Base-by-base conservation (phyloP, 495 filamentous ascomycete species). In the Letharia columbiana region DNA sequence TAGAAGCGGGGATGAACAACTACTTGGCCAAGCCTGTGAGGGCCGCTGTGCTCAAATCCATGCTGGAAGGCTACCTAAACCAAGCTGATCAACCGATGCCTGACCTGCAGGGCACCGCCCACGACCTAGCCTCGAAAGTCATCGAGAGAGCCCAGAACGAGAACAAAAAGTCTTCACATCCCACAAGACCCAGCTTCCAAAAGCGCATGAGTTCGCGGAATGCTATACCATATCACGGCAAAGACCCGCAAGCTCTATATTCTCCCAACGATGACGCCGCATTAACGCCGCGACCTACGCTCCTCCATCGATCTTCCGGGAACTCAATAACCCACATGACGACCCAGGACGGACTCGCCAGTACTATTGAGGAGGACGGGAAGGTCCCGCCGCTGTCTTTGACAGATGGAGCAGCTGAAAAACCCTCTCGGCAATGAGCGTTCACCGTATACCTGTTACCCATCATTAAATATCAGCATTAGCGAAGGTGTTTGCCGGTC, bases 1-100 rank as follows among this genome's bases (percentile, higher is more conserved):
- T 96, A 20, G 90, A 91, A 37, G 89, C 91, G 1, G 92, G 92
- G 39, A 96, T 96, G 92, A 96, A 96, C 76, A 91, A 96, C 68
- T 96, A 96, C 67, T 84, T 96, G 8, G 91, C 92, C 35, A 96
- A 96, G 73, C 92, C 92, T 12, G 92, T 96, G 2, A 81, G 91
- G 61, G 86, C 83, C 20, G 84, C 85, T 33, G 79, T 91, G 56
- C 77, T 93, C 45, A 90, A 87, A 74, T 83, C 85, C 71, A 89
- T 92, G 79, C 72, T 93, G 61, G 89, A 92, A 67, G 77, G 81
- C 23, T 91, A 91, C 71, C 77, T 85, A 44, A 68, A 66, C 31
- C 77, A 79, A 64, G 68, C 75, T 28, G 63, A 71, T 11, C 71
- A 69, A 60, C 47, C 66, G 13, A 74, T 77, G 33, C 71, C 76